Conservation (phyloP, 306 rosid genomes). For the Dalbergia cultrata region DNA sequence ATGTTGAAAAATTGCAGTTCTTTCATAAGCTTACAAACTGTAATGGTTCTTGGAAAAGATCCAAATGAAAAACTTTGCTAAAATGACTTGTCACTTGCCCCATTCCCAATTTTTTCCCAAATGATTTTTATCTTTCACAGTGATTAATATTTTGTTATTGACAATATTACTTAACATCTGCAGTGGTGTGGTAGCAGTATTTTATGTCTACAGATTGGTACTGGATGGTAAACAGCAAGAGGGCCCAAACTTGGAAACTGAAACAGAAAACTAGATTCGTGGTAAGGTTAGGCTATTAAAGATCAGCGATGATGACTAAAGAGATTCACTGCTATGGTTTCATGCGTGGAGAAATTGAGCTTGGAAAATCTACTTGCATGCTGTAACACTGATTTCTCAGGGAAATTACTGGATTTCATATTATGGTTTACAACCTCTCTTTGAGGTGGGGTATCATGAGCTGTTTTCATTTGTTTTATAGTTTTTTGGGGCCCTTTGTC, state of each 20-base stretch:
- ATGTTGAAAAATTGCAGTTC: conserved; percentile 10
- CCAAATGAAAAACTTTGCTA: neutral
- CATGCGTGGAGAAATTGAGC: conserved; percentile 37
- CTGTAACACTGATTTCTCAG: conserved; percentile 32
- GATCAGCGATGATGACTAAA: conserved; percentile 10
- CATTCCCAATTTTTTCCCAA: neutral
- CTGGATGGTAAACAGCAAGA: conserved; percentile 56
- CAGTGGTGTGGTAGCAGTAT: conserved; percentile 80
- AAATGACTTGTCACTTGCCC: conserved; percentile 4
- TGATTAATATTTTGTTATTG: conserved; percentile 23
- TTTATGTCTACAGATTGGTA: conserved; percentile 69
- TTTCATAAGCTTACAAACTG: conserved; percentile 9
- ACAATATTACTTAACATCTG: conserved; percentile 45
- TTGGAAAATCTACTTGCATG: conserved; percentile 38
- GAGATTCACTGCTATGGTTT: neutral
- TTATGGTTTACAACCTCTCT: conserved; percentile 27
- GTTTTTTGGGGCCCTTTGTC: neutral
- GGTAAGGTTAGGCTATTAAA: conserved; percentile 55
- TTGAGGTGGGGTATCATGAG: conserved; percentile 26
- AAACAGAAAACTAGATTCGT: conserved; percentile 51
- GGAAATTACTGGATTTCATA: conserved; percentile 17
- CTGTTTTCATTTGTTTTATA: neutral
- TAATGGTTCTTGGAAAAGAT: neutral
- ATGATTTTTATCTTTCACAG: conserved; percentile 22
- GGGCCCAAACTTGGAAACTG: conserved; percentile 59